A percentile compares a stretch with the other conserved stretches of the same genome.
phyloP scores from a whole-genome alignment of 2,329 filamentous ascomycete genomes.

The Neoarthrinium moseri region DNA sequence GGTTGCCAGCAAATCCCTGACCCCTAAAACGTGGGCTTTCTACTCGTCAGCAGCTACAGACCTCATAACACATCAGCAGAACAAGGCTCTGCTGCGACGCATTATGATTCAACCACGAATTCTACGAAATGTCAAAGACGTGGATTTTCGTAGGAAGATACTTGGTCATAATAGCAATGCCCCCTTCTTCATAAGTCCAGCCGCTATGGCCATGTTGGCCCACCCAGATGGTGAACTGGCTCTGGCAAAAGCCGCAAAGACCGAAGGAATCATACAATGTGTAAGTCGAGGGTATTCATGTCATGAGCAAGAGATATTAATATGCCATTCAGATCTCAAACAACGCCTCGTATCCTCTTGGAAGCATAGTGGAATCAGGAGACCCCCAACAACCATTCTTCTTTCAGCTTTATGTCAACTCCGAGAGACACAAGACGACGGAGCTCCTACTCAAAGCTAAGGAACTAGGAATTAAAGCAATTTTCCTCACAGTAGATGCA shows the following conservation, averaged over 20 bases:
- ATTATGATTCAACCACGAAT: conserved; percentile 53
- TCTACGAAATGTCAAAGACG: conserved; percentile 41
- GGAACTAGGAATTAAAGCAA: conserved; percentile 39
- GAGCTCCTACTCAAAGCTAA: conserved; percentile 45
- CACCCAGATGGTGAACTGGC: conserved; percentile 64
- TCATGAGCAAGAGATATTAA: not conserved
- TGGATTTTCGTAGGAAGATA: conserved; percentile 51
- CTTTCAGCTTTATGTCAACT: conserved; percentile 64
- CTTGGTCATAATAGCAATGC: conserved; percentile 50
- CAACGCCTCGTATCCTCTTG: conserved; percentile 22
- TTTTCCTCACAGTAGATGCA: conserved; percentile 43
- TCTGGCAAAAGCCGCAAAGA: conserved; percentile 50
- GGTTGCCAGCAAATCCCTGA: conserved; percentile 53
- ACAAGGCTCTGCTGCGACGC: conserved; percentile 50
- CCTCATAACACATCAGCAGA: conserved; percentile 54
- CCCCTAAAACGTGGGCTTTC: conserved; percentile 68
- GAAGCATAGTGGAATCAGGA: conserved; percentile 26
- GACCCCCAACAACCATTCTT: conserved; percentile 32
- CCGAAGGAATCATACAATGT: conserved; percentile 54
- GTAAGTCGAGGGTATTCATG: conserved; percentile 55
- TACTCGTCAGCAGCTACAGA: conserved; percentile 66
- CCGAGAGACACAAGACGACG: conserved; percentile 50
- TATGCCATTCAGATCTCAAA: conserved; percentile 20
- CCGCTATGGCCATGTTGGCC: conserved; percentile 62
- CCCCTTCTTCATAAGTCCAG: conserved; percentile 64